Evolutionary conservation across 257 asterid genomes (phyloP).

Genomic region (Penstemon newberryi): DNA sequence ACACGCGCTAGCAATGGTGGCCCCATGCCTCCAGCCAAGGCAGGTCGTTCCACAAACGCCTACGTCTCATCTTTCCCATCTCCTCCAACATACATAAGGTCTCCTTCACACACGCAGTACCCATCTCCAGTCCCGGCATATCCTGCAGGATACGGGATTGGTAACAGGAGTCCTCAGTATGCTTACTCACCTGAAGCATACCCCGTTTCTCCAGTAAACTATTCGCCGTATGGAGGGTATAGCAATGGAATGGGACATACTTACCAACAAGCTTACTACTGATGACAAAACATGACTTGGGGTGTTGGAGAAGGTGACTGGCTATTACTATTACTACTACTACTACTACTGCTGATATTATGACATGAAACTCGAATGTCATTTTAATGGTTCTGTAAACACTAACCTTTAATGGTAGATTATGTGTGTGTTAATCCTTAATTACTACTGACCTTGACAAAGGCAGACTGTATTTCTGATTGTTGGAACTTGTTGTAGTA

Average conservation of each 20-base stretch:
- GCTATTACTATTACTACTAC: too few relatives aligned
- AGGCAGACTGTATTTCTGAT: conserved; percentile 87
- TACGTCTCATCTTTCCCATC: conserved; percentile 96
- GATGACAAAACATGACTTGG: conserved; percentile 53
- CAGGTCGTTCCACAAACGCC: conserved; percentile 97
- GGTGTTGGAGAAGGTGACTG: conserved; percentile 46
- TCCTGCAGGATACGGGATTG: conserved; percentile 59
- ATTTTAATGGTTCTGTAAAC: conserved; percentile 78
- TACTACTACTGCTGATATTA: conserved; percentile 61
- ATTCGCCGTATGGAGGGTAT: conserved; percentile 75
- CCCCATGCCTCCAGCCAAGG: conserved; percentile 99
- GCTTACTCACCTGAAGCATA: conserved; percentile 87
- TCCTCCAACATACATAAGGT: conserved; percentile 71
- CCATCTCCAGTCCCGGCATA: conserved; percentile 69
- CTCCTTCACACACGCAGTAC: conserved; percentile 85
- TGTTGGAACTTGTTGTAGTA: conserved; percentile 65
- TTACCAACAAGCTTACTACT: conserved; percentile 97
- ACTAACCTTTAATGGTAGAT: conserved; percentile 92
- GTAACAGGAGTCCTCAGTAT: conserved; percentile 75
- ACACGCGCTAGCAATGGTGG: conserved; percentile 92
- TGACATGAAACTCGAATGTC: conserved; percentile 56
- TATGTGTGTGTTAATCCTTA: conserved; percentile 77
- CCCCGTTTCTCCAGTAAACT: conserved; percentile 73
- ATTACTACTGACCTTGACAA: conserved; percentile 65
- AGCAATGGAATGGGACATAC: conserved; percentile 74